Conservation (phyloP, 2,329 filamentous ascomycete genomes). For the Cladosporium oxysporum region DNA sequence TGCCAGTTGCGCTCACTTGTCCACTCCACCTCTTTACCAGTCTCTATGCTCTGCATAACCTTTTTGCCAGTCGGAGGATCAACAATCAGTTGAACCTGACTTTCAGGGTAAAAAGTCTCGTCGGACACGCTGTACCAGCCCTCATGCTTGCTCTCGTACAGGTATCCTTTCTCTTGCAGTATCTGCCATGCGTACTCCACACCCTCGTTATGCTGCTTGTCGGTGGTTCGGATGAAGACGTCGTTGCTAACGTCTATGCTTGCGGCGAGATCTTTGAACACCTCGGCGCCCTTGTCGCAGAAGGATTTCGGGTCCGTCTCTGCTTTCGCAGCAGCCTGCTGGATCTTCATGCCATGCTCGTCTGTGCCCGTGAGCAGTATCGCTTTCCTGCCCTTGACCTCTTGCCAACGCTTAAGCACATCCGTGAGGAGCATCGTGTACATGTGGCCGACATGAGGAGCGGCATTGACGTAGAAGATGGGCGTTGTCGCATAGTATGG, state of each 20-base stretch:
- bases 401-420: conserved; percentile 88
- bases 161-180: conserved; percentile 71
- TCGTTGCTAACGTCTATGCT: conserved; percentile 73
- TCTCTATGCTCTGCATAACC: conserved; percentile 75
- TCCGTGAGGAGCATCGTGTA: conserved; percentile 92
- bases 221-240: conserved; percentile 90
- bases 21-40: conserved; percentile 93
- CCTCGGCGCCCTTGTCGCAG: conserved; percentile 79
- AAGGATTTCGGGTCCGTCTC: conserved; percentile 76
- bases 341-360: conserved; percentile 97
- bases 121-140: conserved; percentile 98
- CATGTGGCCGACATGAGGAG: conserved; percentile 91
- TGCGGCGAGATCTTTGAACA: conserved; percentile 74
- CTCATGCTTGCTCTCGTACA: conserved; percentile 83
- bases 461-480: conserved; percentile 98
- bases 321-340: conserved; percentile 75
- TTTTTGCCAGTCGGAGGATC: conserved; percentile 81
- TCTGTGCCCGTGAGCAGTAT: conserved; percentile 89
- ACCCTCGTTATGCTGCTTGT: conserved; percentile 75
- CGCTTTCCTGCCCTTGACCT: conserved; percentile 69
- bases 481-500: conserved; percentile 95
- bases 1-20: conserved; percentile 92
- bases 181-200: conserved; percentile 89
- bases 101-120: conserved; percentile 89
- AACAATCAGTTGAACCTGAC: conserved; percentile 70